Percentiles rank a stretch among this genome's conserved stretches.
These are phyloP conservation scores for Syncephalastrum racemosum DNA, from an alignment of 371 early-diverging fungal genomes.

Conservation along the genomic window DNA sequence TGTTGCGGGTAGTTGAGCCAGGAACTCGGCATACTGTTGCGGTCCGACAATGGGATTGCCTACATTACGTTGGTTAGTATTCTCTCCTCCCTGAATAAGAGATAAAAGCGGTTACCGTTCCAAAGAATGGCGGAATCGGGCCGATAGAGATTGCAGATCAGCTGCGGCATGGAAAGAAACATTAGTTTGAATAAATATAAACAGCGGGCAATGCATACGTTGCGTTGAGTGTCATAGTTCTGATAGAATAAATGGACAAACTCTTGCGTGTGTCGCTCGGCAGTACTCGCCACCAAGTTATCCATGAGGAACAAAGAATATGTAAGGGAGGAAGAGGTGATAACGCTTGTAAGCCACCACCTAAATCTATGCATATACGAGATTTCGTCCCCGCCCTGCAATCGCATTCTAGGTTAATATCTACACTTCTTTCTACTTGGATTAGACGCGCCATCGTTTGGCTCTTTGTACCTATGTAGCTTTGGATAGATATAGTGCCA, in stretches of 20 bases:
- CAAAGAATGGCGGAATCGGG: conserved; percentile 70
- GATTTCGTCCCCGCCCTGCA: too few relatives aligned
- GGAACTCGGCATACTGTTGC: conserved; percentile 56
- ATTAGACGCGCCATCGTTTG: too few relatives aligned
- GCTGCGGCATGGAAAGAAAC: conserved; percentile 20
- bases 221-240: conserved; percentile 63
- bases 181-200: not conserved
- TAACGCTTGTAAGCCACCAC: too few relatives aligned
- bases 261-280: conserved; percentile 53
- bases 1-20: conserved; percentile 57
- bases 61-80: conserved; percentile 5
- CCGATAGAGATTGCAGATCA: conserved; percentile 62
- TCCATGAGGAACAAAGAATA: conserved; percentile 27
- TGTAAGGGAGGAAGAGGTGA: too few relatives aligned
- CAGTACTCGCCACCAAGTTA: conserved; percentile 17
- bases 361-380: too few relatives aligned
- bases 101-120: conserved; percentile 58
- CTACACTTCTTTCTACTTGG: too few relatives aligned
- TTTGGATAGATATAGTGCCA: too few relatives aligned
- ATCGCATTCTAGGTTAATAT: too few relatives aligned
- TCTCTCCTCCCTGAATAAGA: not conserved
- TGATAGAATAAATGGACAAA: conserved; percentile 68
- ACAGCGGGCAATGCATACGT: conserved; percentile 29
- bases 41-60: conserved; percentile 61
- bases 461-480: too few relatives aligned